A percentile compares a stretch with the other conserved stretches of the same genome.
Evolutionary conservation across 2,329 filamentous ascomycete genomes (phyloP).

Genomic region (Elsinoe batatas): DNA sequence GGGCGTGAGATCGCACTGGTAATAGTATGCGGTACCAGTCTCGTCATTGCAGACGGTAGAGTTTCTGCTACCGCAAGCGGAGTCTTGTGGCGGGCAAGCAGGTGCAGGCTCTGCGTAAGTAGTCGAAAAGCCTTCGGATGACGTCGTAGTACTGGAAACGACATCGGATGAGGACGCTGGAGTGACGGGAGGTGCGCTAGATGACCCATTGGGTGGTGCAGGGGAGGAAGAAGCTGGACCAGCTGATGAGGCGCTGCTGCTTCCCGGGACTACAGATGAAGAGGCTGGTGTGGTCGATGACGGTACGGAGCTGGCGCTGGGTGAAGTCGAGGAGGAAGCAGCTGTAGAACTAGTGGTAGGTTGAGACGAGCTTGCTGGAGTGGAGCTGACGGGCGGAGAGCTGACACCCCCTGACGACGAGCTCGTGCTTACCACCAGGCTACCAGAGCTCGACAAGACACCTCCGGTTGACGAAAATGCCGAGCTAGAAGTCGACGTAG

Average conservation of each 20-base stretch:
- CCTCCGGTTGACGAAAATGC: too few relatives aligned
- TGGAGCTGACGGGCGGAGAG: background rate
- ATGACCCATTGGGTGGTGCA: background rate
- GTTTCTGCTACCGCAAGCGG: conserved; percentile 4
- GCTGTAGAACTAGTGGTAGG: background rate
- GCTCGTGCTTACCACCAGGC: background rate
- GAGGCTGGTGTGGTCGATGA: background rate
- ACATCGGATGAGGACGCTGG: background rate
- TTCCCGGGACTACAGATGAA: background rate
- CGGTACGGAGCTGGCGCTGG: background rate
- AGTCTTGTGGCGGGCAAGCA: background rate
- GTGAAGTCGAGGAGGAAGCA: background rate
- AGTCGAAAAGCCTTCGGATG: background rate
- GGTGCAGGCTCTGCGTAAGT: background rate
- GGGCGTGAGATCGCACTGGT: conserved; percentile 10
- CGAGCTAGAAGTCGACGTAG: background rate
- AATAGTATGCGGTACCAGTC: conserved; percentile 11
- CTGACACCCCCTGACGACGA: background rate
- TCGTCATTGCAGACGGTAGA: conserved; percentile 7
- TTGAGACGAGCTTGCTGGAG: background rate
- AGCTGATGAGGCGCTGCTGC: background rate
- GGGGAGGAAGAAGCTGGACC: background rate
- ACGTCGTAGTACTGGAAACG: background rate
- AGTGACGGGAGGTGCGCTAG: background rate
- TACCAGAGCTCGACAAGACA: background rate